Percentiles rank a stretch among this genome's conserved stretches.
Conservation (phyloP, 345 rosid species). For the Rhodamnia rubescens region DNA sequence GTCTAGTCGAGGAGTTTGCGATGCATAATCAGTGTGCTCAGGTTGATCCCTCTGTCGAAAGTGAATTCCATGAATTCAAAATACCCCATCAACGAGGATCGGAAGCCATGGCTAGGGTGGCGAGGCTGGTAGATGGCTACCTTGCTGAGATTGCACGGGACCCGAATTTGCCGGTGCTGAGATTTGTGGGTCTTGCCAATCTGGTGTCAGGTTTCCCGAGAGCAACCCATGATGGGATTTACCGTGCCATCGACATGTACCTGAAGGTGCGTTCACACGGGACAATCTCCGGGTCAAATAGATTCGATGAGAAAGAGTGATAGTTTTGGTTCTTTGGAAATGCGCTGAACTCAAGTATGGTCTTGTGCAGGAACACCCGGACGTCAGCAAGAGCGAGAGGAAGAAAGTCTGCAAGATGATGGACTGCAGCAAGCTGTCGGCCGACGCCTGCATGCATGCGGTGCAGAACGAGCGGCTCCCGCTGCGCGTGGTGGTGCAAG, state of each 20-base stretch:
- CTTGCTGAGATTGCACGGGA: slow-evolving; percentile 55
- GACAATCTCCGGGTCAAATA: background rate
- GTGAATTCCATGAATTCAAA: slow-evolving; percentile 16
- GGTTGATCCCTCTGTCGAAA: slow-evolving; percentile 5
- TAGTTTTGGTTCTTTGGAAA: background rate
- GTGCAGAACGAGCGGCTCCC: slow-evolving; percentile 88
- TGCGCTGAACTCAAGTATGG: background rate
- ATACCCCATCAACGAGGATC: slow-evolving; percentile 12
- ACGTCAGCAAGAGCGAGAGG: slow-evolving; percentile 50
- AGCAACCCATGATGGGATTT: slow-evolving; percentile 54
- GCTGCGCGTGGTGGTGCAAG: slow-evolving; percentile 71
- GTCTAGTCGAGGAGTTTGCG: slow-evolving; percentile 34
- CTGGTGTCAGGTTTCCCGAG: slow-evolving; percentile 37
- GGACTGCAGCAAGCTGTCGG: slow-evolving; percentile 78
- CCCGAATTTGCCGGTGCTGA: slow-evolving; percentile 28
- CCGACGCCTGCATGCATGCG: slow-evolving; percentile 71
- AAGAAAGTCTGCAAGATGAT: slow-evolving; percentile 55
- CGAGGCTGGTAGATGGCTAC: slow-evolving; percentile 49
- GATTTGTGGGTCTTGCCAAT: slow-evolving; percentile 33
- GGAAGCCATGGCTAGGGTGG: slow-evolving; percentile 36
- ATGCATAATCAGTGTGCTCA: slow-evolving; percentile 9
- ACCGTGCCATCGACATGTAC: slow-evolving; percentile 68
- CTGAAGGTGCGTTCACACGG: slow-evolving; percentile 35
- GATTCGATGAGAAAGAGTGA: background rate
- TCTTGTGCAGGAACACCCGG: slow-evolving; percentile 48